Evolutionary conservation across 208 protist species (phyloP), one percentile per base, ranked within the genome.

Genomic region (Borovskyia barvae): DNA sequence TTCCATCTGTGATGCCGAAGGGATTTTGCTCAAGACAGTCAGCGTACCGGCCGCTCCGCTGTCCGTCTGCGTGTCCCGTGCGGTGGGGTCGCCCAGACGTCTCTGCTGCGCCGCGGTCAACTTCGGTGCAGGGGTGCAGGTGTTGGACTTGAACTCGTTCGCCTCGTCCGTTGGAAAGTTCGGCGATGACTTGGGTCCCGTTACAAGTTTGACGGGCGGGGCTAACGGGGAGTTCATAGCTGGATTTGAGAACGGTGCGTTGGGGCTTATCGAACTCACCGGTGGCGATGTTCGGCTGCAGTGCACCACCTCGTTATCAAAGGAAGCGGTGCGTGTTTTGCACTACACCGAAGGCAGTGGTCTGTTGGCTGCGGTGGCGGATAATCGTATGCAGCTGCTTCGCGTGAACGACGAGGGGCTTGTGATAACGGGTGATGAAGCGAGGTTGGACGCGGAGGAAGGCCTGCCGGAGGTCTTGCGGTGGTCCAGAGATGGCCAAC

Each of bases 401-500:
- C 67, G 74, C 30, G 49, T 55, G 22, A 93, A 59, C 40, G 83
- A 79, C 17, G 87, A 48, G 57, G 79, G 76, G 69, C 64, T 72
- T 37, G 66, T 36, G 20, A 28, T 37, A 5, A 65, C 66, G 4
- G 66, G 56, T 12, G 57, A 65, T 20, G 66, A 72, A 51, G 56
- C 50, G n/a, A 42, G 19, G 15, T 33, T 72, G 3, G 66, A 65
- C 14, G 3, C 20, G n/a, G 35, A 55, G 3, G 9, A 41, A 11
- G 66, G 66, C 36, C 26, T 26, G 26, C 66, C 49, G 12, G 24
- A 39, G 12, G 26, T 37, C 32, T 33, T 66, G 1, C 22, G 52
- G 33, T 97, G 95, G 94, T 92, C 90, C 46, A 70, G 75, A 6
- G 94, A 98, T 47, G 96, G 96, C 7, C 91, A 96, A 67, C 87